phyloP scores from a whole-genome alignment of 331 rosid species.

The Malus hybrid region DNA sequence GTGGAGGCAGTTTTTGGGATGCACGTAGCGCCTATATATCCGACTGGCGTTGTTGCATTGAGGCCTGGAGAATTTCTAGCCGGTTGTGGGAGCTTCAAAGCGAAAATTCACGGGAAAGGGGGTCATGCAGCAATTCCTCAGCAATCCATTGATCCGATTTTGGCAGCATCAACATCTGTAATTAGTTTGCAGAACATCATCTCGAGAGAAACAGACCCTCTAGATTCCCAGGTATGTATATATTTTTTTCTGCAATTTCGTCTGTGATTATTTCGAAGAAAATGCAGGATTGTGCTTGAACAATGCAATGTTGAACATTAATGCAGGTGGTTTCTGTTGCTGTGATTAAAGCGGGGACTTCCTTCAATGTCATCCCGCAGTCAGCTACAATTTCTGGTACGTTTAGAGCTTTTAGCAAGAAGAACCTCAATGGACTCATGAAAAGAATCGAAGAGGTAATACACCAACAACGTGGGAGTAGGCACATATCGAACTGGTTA shows the following conservation, averaged over 20 bases:
- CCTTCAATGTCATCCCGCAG: slow-evolving; percentile 56
- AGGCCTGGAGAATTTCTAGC: slow-evolving; percentile 58
- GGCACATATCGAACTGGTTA: no score
- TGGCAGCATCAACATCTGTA: slow-evolving; percentile 56
- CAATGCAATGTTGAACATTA: neutral
- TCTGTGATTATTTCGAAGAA: neutral
- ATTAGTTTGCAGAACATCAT: slow-evolving; percentile 52
- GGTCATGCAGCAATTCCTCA: slow-evolving; percentile 63
- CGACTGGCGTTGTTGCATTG: slow-evolving; percentile 41
- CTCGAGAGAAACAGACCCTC: slow-evolving; percentile 55
- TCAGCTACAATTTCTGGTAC: slow-evolving; percentile 62
- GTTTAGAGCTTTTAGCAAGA: slow-evolving; percentile 54
- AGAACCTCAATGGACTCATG: slow-evolving; percentile 40
- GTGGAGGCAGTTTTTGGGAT: slow-evolving; percentile 54
- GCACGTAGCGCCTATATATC: slow-evolving; percentile 32
- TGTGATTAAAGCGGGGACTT: slow-evolving; percentile 41
- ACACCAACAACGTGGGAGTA: neutral
- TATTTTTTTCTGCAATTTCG: neutral
- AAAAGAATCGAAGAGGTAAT: slow-evolving; percentile 60
- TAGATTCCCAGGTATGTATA: slow-evolving; percentile 47
- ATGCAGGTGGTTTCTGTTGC: slow-evolving; percentile 64
- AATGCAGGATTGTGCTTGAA: neutral
- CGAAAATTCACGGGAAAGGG: slow-evolving; percentile 57
- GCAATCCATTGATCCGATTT: slow-evolving; percentile 44
- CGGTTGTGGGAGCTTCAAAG: slow-evolving; percentile 73